A percentile compares a stretch with the other conserved stretches of the same genome.
Evolutionary conservation across 2,329 filamentous ascomycete species (phyloP).

Genomic region (Aspergillus sp.): DNA sequence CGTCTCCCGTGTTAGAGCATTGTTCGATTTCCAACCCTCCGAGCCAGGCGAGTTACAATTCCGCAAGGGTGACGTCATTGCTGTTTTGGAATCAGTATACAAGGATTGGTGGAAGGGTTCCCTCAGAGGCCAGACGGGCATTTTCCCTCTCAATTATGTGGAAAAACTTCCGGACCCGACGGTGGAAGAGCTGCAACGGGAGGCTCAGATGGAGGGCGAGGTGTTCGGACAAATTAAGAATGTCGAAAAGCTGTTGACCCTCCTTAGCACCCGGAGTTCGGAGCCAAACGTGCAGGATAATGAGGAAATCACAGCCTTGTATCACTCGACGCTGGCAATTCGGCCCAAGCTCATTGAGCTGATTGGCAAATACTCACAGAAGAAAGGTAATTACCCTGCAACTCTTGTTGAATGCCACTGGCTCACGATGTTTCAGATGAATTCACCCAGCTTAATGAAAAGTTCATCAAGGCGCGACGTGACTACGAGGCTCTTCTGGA

Average conservation of each 20-base stretch:
- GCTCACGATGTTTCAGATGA: constrained; percentile 64
- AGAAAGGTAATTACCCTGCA: constrained; percentile 70
- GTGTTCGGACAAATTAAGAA: constrained; percentile 76
- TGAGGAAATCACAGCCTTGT: constrained; percentile 88
- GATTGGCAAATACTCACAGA: constrained; percentile 98
- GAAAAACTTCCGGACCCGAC: constrained; percentile 96
- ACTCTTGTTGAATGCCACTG: not conserved
- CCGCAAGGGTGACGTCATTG: constrained; percentile 94
- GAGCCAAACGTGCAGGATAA: constrained; percentile 84
- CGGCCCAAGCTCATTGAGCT: constrained; percentile 95
- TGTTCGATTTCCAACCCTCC: constrained; percentile 93
- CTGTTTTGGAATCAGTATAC: constrained; percentile 94
- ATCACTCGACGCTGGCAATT: constrained; percentile 92
- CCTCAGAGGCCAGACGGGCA: constrained; percentile 88
- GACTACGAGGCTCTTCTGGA: constrained; percentile 97
- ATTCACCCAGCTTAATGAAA: constrained; percentile 97
- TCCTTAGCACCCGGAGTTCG: constrained; percentile 83
- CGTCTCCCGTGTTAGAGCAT: constrained; percentile 86
- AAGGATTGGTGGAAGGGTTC: constrained; percentile 99
- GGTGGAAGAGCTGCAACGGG: constrained; percentile 86
- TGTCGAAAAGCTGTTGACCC: constrained; percentile 77
- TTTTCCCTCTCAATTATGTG: constrained; percentile 98
- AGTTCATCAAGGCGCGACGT: constrained; percentile 96
- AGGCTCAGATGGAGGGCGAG: constrained; percentile 90
- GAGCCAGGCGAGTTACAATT: constrained; percentile 95